Conservation (phyloP, 2,329 filamentous ascomycete species). For the Westerdykella ornata region DNA sequence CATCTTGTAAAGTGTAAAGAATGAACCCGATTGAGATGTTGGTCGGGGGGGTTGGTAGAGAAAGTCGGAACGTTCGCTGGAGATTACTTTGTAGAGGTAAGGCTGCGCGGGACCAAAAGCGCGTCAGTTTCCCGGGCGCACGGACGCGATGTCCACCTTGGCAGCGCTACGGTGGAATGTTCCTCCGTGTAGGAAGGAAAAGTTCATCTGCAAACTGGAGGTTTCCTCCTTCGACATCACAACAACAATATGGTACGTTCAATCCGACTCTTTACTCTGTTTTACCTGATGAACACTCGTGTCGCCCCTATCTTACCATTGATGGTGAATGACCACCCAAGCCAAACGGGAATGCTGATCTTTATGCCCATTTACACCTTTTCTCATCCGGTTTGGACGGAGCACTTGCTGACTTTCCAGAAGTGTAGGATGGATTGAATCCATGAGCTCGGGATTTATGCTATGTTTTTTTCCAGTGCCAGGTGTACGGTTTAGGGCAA, state of each 20-base stretch:
- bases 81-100: no score
- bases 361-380: constrained; percentile 3
- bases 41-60: not conserved
- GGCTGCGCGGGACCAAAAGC: not conserved
- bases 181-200: constrained; percentile 15
- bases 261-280: constrained; percentile 2
- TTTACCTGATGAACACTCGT: constrained; percentile 33
- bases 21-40: not conserved
- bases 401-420: constrained; percentile 16
- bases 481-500: not conserved
- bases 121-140: constrained; percentile 3
- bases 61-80: no score
- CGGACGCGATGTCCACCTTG: constrained; percentile 4
- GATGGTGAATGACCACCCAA: constrained; percentile 38
- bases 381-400: constrained; percentile 4
- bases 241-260: constrained; percentile 25
- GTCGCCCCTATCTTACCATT: constrained; percentile 38
- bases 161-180: constrained; percentile 14
- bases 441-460: no score
- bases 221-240: constrained; percentile 15
- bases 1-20: constrained; percentile 8
- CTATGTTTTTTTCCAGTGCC: no score
- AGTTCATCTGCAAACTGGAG: constrained; percentile 7
- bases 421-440: constrained; percentile 4
- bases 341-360: constrained; percentile 38